A percentile compares a stretch with the other conserved stretches of the same genome.
These are phyloP conservation scores for Ulmus americana DNA, from an alignment of 331 rosid species.

Conservation along the genomic window DNA sequence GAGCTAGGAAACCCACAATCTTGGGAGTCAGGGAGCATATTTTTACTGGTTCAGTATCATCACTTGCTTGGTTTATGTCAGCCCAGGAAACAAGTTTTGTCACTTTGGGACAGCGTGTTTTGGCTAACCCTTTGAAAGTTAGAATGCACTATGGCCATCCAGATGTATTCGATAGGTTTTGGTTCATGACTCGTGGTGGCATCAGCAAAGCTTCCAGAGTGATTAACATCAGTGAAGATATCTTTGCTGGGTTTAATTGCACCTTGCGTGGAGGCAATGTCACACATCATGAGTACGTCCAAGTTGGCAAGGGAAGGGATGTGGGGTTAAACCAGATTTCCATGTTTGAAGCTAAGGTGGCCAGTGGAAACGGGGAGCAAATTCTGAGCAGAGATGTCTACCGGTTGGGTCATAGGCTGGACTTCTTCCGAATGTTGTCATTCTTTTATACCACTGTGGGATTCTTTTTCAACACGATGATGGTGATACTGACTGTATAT, in stretches of 20 bases:
- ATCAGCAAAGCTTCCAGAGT: constrained; percentile 85
- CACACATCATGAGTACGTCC: constrained; percentile 89
- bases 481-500: constrained; percentile 69
- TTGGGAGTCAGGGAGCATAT: constrained; percentile 85
- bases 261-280: constrained; percentile 81
- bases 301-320: constrained; percentile 92
- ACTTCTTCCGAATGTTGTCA: constrained; percentile 78
- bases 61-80: constrained; percentile 95
- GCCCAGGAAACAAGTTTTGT: constrained; percentile 91
- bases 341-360: constrained; percentile 92
- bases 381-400: constrained; percentile 75
- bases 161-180: constrained; percentile 83
- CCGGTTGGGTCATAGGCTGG: constrained; percentile 77
- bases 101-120: constrained; percentile 80
- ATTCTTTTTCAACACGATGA: constrained; percentile 75
- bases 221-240: constrained; percentile 88
- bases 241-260: constrained; percentile 82
- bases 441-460: constrained; percentile 81
- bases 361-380: constrained; percentile 92
- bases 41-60: constrained; percentile 88
- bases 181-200: constrained; percentile 83
- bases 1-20: constrained; percentile 70
- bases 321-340: constrained; percentile 81
- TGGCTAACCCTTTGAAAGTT: constrained; percentile 80
- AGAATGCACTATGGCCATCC: constrained; percentile 97